Evolutionary conservation across 148 eudicot genomes (phyloP).

Genomic region (Hydrangea macrophylla): DNA sequence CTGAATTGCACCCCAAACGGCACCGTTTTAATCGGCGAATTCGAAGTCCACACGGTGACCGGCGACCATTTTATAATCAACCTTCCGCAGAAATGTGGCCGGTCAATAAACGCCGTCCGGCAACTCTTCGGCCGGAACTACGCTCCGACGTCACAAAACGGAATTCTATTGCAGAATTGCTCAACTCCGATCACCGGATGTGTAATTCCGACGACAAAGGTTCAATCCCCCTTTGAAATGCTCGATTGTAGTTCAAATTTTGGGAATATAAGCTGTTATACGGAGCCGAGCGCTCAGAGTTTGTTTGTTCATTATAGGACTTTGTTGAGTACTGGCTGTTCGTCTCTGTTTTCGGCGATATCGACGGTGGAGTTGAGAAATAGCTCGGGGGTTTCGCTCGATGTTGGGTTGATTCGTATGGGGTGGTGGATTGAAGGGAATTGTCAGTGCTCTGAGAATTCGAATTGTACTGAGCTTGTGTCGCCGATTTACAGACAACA

Average conservation of each 20-base stretch:
- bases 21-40: constrained; percentile 12
- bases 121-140: constrained; percentile 23
- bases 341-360: constrained; percentile 33
- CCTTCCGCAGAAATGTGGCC: constrained; percentile 29
- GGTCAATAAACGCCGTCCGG: constrained; percentile 17
- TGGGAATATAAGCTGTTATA: constrained; percentile 35
- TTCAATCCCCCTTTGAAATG: constrained; percentile 29
- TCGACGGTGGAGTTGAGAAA: constrained; percentile 20
- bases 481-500: constrained; percentile 19
- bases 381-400: constrained; percentile 33
- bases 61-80: constrained; percentile 18
- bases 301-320: constrained; percentile 24
- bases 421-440: constrained; percentile 56
- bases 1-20: constrained; percentile 28
- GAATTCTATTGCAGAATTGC: constrained; percentile 32
- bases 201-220: constrained; percentile 24
- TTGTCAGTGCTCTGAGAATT: constrained; percentile 31
- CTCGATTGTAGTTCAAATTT: constrained; percentile 26
- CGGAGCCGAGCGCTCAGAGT: constrained; percentile 18
- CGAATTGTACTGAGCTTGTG: constrained; percentile 23
- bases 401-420: constrained; percentile 34
- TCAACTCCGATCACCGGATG: constrained; percentile 11
- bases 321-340: constrained; percentile 26
- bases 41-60: constrained; percentile 14
- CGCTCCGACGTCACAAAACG: constrained; percentile 33